These are phyloP conservation scores for Rachicladosporium sp. DNA, from an alignment of 2,329 filamentous ascomycete genomes.

Conservation along the genomic window DNA sequence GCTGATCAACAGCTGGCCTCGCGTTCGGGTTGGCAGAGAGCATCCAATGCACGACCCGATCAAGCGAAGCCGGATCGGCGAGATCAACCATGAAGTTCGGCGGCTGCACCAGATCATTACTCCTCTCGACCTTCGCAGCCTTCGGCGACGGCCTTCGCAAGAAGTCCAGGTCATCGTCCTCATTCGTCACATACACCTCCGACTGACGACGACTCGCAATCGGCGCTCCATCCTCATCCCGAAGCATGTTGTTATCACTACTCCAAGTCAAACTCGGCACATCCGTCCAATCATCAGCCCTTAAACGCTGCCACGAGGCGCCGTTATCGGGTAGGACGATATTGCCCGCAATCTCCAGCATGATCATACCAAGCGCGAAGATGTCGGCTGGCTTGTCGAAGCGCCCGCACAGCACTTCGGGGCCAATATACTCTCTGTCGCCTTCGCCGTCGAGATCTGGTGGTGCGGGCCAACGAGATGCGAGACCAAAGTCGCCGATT, in stretches of 20 bases:
- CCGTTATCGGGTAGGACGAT: constrained; percentile 90
- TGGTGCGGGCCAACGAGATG: constrained; percentile 63
- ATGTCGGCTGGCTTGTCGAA: constrained; percentile 88
- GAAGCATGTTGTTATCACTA: constrained; percentile 54
- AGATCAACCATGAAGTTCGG: constrained; percentile 83
- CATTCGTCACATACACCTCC: constrained; percentile 2
- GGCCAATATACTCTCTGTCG: constrained; percentile 90
- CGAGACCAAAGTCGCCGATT: constrained; percentile 78
- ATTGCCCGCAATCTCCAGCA: constrained; percentile 89
- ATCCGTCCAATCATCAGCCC: constrained; percentile 78
- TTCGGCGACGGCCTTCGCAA: constrained; percentile 19
- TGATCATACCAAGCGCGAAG: constrained; percentile 86
- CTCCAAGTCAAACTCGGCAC: constrained; percentile 80
- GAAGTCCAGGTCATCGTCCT: constrained; percentile 28
- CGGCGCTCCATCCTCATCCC: constrained; percentile 62
- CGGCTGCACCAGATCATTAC: constrained; percentile 50
- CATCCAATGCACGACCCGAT: constrained; percentile 79
- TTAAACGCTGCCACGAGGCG: constrained; percentile 75
- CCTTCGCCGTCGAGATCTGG: constrained; percentile 77
- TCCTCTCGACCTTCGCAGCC: constrained; percentile 17
- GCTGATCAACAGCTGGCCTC: constrained; percentile 61
- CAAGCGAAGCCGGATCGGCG: constrained; percentile 60
- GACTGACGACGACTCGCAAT: constrained; percentile 14
- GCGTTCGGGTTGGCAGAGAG: constrained; percentile 60
- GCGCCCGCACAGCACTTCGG: constrained; percentile 75